A percentile compares a stretch with the other conserved stretches of the same genome.
These are phyloP conservation scores for Recurvomyces mirabilis DNA, from an alignment of 495 filamentous ascomycete species.

Conservation along the genomic window DNA sequence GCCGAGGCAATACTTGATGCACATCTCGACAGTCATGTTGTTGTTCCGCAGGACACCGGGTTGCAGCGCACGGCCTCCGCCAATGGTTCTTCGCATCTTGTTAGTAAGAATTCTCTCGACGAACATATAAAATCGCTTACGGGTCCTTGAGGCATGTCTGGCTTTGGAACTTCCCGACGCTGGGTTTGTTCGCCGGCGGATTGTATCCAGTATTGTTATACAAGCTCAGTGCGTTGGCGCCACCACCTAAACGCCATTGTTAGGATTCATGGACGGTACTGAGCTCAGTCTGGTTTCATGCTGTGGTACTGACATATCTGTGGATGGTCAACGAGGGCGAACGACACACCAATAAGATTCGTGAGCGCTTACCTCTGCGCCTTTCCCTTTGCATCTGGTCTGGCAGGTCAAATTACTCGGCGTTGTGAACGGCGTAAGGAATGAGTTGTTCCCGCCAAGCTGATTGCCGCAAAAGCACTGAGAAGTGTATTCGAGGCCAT, in stretches of 20 bases:
- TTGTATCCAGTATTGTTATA: slow-evolving; percentile 18
- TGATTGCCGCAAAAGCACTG: slow-evolving; percentile 22
- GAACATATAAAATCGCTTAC: slow-evolving; percentile 4
- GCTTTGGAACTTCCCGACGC: slow-evolving; percentile 11
- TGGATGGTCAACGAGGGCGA: too few relatives aligned
- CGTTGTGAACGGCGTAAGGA: background rate
- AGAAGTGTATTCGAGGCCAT: slow-evolving; percentile 15
- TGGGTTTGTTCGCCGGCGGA: slow-evolving; percentile 3
- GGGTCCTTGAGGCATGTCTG: slow-evolving; percentile 16
- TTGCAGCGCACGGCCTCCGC: too few relatives aligned
- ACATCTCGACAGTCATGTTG: slow-evolving; percentile 33
- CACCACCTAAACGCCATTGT: too few relatives aligned
- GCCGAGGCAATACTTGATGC: slow-evolving; percentile 30
- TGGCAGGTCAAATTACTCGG: background rate
- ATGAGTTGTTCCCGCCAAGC: slow-evolving; percentile 1
- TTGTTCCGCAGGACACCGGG: too few relatives aligned
- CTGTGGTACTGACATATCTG: too few relatives aligned
- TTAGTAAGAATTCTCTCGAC: too few relatives aligned
- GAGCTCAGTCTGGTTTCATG: too few relatives aligned
- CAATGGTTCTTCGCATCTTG: too few relatives aligned
- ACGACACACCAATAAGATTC: too few relatives aligned
- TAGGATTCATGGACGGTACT: too few relatives aligned
- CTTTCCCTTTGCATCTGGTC: background rate
- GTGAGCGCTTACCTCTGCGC: background rate
- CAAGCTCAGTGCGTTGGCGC: slow-evolving; percentile 9